Evolutionary conservation across 106 monocot genomes (phyloP).

Genomic region (Acorus gramineus): DNA sequence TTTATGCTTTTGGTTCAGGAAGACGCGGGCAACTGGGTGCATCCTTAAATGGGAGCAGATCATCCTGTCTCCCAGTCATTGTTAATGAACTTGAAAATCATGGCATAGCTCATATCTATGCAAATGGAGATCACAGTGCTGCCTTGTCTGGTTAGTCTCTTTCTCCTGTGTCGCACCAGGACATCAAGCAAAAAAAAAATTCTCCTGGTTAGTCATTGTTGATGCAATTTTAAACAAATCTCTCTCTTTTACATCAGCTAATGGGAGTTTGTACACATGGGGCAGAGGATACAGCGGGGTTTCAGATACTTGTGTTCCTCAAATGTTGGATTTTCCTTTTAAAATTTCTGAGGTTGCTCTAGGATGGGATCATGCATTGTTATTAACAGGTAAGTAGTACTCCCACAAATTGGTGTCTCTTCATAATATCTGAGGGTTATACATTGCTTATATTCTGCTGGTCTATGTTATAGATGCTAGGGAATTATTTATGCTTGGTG

Average conservation of each 20-base stretch:
- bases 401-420: neutral
- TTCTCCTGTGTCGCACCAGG: no score
- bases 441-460: neutral
- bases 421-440: neutral
- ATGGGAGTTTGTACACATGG: slow-evolving; percentile 59
- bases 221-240: neutral
- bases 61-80: slow-evolving; percentile 19
- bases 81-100: slow-evolving; percentile 39
- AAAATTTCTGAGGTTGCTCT: slow-evolving; percentile 57
- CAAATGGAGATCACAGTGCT: slow-evolving; percentile 71
- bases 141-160: slow-evolving; percentile 40
- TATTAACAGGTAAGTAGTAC: slow-evolving; percentile 39
- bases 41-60: slow-evolving; percentile 9
- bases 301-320: slow-evolving; percentile 22
- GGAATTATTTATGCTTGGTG: slow-evolving; percentile 49
- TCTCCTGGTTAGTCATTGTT: no score
- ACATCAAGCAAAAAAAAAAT: no score
- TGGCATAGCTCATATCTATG: slow-evolving; percentile 29
- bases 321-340: slow-evolving; percentile 18
- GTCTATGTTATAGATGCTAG: slow-evolving; percentile 26
- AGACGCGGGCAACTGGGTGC: slow-evolving; percentile 53
- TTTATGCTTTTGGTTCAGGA: slow-evolving; percentile 59
- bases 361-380: slow-evolving; percentile 71
- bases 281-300: slow-evolving; percentile 45
- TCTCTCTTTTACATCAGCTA: slow-evolving; percentile 23